phyloP scores from a whole-genome alignment of 208 protist genomes.

The Tritrichomonas musculus region DNA sequence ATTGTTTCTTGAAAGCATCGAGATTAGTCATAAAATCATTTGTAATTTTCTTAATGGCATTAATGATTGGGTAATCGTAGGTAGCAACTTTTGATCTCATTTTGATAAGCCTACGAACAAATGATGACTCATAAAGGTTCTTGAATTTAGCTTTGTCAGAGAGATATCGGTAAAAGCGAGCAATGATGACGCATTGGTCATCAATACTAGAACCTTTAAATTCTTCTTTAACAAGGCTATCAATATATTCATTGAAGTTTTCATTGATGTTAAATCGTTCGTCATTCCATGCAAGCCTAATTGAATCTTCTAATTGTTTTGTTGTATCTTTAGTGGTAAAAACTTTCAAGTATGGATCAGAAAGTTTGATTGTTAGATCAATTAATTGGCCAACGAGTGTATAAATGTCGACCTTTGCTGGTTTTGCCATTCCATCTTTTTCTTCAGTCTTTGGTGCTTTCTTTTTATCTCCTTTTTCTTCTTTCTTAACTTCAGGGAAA shows the following conservation, averaged over 20 bases:
- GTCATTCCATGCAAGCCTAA: background rate
- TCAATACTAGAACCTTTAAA: background rate
- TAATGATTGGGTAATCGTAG: background rate
- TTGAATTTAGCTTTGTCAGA: background rate
- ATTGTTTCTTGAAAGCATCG: background rate
- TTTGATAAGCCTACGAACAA: background rate
- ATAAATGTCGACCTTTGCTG: too few relatives aligned
- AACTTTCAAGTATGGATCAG: background rate
- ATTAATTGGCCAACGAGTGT: too few relatives aligned
- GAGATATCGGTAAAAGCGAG: background rate
- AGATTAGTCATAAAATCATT: background rate
- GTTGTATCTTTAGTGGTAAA: background rate
- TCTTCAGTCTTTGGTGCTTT: background rate
- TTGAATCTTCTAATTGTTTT: background rate
- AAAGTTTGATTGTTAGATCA: background rate
- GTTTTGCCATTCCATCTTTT: background rate
- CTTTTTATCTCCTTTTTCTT: background rate
- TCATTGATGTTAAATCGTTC: background rate
- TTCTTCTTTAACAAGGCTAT: background rate
- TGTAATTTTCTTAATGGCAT: background rate
- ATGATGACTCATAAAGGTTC: background rate
- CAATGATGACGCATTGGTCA: background rate
- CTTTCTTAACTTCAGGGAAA: background rate
- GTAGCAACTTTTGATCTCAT: background rate
- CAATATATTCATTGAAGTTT: conserved; percentile 13